A percentile compares a stretch with the other conserved stretches of the same genome.
These are phyloP conservation scores for Bombardia bombarda DNA, from an alignment of 495 filamentous ascomycete species.

Conservation along the genomic window DNA sequence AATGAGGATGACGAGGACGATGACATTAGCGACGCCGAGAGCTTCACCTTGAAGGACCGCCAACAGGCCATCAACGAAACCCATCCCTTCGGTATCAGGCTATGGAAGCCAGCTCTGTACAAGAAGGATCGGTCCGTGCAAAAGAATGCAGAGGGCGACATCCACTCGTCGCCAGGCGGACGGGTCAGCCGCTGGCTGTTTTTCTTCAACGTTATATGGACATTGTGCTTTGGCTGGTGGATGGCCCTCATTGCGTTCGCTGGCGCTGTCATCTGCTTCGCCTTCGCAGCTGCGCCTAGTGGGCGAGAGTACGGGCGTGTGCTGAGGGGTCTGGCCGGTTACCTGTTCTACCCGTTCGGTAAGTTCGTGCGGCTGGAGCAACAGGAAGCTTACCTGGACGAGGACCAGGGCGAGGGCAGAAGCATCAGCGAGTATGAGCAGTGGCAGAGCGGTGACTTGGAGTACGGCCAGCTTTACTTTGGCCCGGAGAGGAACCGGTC, in stretches of 20 bases:
- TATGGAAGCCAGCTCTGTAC: slow-evolving; percentile 98
- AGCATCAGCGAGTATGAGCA: slow-evolving; percentile 99
- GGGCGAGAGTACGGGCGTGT: slow-evolving; percentile 81
- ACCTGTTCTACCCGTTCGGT: slow-evolving; percentile 93
- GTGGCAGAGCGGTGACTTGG: slow-evolving; percentile 96
- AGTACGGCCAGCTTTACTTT: slow-evolving; percentile 93
- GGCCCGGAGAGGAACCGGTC: slow-evolving; percentile 73
- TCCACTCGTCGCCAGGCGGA: slow-evolving; percentile 90
- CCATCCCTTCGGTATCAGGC: slow-evolving; percentile 95
- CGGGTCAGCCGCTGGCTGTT: slow-evolving; percentile 75
- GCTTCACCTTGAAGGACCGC: slow-evolving; percentile 80
- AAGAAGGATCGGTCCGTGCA: slow-evolving; percentile 96
- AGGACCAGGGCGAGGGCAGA: slow-evolving; percentile 97
- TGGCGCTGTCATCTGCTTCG: slow-evolving; percentile 68
- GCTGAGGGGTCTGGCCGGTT: slow-evolving; percentile 74
- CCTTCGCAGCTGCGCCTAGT: slow-evolving; percentile 70
- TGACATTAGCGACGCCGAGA: slow-evolving; percentile 68
- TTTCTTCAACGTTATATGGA: slow-evolving; percentile 86
- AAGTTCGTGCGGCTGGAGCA: slow-evolving; percentile 89
- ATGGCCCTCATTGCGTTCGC: slow-evolving; percentile 67
- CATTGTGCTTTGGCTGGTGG: slow-evolving; percentile 95
- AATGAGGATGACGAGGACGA: slow-evolving; percentile 53
- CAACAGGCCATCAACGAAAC: slow-evolving; percentile 99
- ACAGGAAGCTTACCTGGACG: slow-evolving; percentile 89
- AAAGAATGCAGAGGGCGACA: slow-evolving; percentile 92